Percentiles rank a stretch among this genome's conserved stretches.
Conservation (phyloP, 306 rosid genomes). For the Clitoria ternatea region DNA sequence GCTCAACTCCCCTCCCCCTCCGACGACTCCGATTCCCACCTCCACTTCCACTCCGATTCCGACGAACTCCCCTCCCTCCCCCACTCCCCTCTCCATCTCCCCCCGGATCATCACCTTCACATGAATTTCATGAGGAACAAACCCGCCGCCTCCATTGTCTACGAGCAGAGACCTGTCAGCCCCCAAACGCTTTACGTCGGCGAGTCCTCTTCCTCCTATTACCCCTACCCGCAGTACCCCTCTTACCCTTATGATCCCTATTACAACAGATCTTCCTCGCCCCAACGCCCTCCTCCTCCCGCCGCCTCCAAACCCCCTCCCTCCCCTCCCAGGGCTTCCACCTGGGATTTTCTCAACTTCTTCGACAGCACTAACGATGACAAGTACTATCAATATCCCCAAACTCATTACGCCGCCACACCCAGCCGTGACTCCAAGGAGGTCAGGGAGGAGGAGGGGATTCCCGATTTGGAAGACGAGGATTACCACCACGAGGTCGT, state of each 20-base stretch:
- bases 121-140: constrained; percentile 70
- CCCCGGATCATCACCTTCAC: neutral
- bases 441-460: constrained; percentile 89
- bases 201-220: constrained; percentile 52
- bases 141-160: constrained; percentile 59
- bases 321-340: constrained; percentile 66
- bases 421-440: constrained; percentile 80
- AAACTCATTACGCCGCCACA: constrained; percentile 52
- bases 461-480: constrained; percentile 96
- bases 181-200: constrained; percentile 51
- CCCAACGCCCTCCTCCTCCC: constrained; percentile 32
- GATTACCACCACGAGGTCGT: constrained; percentile 68
- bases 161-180: constrained; percentile 50
- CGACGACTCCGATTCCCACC: constrained; percentile 67
- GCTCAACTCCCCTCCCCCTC: constrained; percentile 29
- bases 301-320: constrained; percentile 81
- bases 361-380: constrained; percentile 39
- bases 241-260: constrained; percentile 7
- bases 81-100: constrained; percentile 59
- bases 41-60: constrained; percentile 60
- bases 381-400: constrained; percentile 42
- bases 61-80: constrained; percentile 32
- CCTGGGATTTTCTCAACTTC: constrained; percentile 77
- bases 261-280: constrained; percentile 27
- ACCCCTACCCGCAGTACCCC: neutral